Conservation (phyloP, 1,139 yeast genomes). For the Blastobotrys aristatus region DNA sequence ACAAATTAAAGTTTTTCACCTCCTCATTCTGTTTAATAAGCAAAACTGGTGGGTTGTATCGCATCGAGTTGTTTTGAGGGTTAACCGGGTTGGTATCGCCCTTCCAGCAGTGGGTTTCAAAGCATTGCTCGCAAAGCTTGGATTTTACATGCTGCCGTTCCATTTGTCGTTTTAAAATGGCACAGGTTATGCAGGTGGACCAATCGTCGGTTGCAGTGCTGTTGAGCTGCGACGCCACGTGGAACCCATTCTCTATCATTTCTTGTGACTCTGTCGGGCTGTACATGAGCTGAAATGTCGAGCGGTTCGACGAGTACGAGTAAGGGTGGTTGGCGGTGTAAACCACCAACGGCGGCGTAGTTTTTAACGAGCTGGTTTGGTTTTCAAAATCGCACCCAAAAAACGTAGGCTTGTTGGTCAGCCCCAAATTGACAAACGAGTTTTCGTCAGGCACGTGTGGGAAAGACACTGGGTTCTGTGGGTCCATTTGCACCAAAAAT, state of each 20-base stretch:
- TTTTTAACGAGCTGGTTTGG: constrained; percentile 14
- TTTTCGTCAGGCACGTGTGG: constrained; percentile 78
- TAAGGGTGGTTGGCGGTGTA: constrained; percentile 77
- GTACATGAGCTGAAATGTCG: constrained; percentile 67
- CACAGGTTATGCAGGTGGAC: constrained; percentile 83
- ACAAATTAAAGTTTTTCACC: background rate
- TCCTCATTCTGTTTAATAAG: background rate
- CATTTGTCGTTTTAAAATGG: constrained; percentile 75
- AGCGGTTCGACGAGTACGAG: constrained; percentile 60
- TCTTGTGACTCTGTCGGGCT: constrained; percentile 51
- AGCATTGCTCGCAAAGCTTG: constrained; percentile 70
- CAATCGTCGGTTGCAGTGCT: constrained; percentile 68
- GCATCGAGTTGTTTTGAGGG: background rate
- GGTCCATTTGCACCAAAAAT: constrained; percentile 33
- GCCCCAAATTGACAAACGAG: constrained; percentile 41
- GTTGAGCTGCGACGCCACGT: constrained; percentile 66
- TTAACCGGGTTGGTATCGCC: background rate
- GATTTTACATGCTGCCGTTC: constrained; percentile 63
- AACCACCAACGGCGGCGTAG: constrained; percentile 67
- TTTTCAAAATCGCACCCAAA: constrained; percentile 77
- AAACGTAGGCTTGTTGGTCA: constrained; percentile 56
- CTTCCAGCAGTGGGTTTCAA: constrained; percentile 71
- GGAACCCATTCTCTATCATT: constrained; percentile 76
- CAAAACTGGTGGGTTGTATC: background rate
- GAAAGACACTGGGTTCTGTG: constrained; percentile 42